Conservation (phyloP, 2,329 filamentous ascomycete genomes). For the Curvularia spicifera region DNA sequence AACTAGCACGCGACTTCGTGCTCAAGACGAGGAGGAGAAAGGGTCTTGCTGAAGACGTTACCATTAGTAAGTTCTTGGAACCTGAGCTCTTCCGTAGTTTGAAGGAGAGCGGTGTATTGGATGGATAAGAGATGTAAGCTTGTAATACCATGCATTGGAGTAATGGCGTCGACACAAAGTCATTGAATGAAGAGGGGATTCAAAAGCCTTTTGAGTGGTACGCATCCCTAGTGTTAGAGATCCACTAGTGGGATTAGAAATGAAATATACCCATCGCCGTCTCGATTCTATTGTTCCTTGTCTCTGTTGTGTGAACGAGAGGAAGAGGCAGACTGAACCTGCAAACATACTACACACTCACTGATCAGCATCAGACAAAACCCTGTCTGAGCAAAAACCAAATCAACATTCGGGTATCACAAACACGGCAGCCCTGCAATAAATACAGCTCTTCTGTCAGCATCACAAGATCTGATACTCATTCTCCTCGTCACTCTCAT, state of each 20-base stretch:
- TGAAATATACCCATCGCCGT: slow-evolving; percentile 15
- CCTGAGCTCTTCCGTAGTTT: slow-evolving; percentile 88
- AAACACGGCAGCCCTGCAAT: not conserved
- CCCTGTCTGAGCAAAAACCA: not conserved
- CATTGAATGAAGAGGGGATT: not conserved
- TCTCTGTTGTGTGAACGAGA: not conserved
- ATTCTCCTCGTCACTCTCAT: slow-evolving; percentile 23
- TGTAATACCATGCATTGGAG: slow-evolving; percentile 23
- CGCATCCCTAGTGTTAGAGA: not conserved
- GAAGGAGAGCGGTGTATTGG: slow-evolving; percentile 86
- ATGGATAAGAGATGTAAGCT: slow-evolving; percentile 52
- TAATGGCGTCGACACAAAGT: slow-evolving; percentile 14
- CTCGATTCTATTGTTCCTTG: not conserved
- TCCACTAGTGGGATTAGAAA: slow-evolving; percentile 4
- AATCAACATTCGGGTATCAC: not conserved
- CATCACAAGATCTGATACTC: slow-evolving; percentile 18
- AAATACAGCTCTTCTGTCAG: not conserved
- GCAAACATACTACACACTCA: not conserved
- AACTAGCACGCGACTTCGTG: slow-evolving; percentile 92
- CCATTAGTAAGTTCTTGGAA: slow-evolving; percentile 94
- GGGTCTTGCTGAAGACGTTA: slow-evolving; percentile 93
- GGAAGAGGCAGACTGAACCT: not conserved
- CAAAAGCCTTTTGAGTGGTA: not conserved
- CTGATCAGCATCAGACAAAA: not conserved
- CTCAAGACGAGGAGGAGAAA: slow-evolving; percentile 94